Evolutionary conservation across 1,284 basidiomycete genomes (phyloP).

Genomic region (Trametes versicolor): DNA sequence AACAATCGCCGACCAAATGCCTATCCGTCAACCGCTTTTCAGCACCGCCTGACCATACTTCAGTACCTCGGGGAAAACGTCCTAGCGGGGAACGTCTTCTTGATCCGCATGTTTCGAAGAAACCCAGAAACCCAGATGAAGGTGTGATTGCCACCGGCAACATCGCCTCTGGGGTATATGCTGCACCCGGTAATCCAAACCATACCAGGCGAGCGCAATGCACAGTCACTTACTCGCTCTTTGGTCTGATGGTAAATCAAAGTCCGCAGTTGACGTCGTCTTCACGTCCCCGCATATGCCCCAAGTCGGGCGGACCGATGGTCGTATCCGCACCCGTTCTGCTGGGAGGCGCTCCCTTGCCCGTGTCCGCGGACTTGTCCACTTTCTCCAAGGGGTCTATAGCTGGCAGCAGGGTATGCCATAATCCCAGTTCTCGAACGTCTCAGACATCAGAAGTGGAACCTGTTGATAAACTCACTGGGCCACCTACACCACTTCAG

Average conservation of each 20-base stretch:
- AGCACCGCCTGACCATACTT: neutral
- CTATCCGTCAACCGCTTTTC: neutral
- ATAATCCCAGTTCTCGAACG: neutral
- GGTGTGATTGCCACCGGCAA: neutral
- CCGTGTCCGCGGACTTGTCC: constrained; percentile 9
- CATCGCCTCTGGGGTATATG: neutral
- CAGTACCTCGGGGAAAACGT: constrained; percentile 3
- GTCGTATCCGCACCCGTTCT: too few species aligned
- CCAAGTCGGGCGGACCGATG: neutral
- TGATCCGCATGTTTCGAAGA: constrained; percentile 4
- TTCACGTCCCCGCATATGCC: neutral
- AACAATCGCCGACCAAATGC: neutral
- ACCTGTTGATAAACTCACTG: neutral
- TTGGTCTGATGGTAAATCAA: neutral
- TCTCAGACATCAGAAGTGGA: neutral
- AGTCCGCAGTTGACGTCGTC: too few species aligned
- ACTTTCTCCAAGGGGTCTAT: too few species aligned
- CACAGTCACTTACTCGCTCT: too few species aligned
- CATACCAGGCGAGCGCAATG: neutral
- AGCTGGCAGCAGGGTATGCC: neutral
- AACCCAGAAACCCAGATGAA: neutral
- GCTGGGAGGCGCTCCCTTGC: neutral
- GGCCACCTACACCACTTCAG: constrained; percentile 1
- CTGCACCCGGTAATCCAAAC: neutral
- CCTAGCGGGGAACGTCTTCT: neutral